phyloP scores from a whole-genome alignment of 1,284 basidiomycete genomes.

The Pseudozyma thailandica region DNA sequence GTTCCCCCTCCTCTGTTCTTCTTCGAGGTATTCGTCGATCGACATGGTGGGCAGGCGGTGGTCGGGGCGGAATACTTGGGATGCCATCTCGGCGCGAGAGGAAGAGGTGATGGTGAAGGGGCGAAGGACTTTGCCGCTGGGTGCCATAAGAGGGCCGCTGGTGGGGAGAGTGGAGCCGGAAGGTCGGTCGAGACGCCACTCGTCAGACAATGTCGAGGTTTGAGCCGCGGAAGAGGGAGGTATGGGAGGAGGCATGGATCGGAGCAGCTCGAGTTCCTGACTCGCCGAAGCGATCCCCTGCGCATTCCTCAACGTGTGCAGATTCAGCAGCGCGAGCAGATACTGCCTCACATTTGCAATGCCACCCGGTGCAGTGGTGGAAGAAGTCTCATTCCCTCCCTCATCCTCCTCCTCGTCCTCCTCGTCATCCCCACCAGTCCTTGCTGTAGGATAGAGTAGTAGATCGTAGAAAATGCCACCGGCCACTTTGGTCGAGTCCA shows the following conservation, averaged over 20 bases:
- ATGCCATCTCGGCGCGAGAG: constrained; percentile 73
- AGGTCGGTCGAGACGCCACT: constrained; percentile 59
- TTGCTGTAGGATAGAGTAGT: constrained; percentile 20
- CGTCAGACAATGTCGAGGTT: background rate
- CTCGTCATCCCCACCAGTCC: constrained; percentile 16
- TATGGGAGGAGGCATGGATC: constrained; percentile 48
- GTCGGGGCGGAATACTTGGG: constrained; percentile 86
- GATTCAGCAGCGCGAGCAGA: constrained; percentile 54
- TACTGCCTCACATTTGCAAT: constrained; percentile 52
- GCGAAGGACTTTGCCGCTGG: constrained; percentile 58
- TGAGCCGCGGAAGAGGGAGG: background rate
- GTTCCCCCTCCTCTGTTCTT: constrained; percentile 84
- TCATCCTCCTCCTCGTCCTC: constrained; percentile 54
- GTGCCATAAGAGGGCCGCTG: constrained; percentile 54
- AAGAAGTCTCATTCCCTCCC: constrained; percentile 3
- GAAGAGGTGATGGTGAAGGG: constrained; percentile 61
- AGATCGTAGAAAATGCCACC: constrained; percentile 48
- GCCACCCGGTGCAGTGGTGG: constrained; percentile 14
- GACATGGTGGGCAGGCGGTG: constrained; percentile 94
- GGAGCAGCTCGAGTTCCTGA: constrained; percentile 59
- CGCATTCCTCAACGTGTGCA: constrained; percentile 50
- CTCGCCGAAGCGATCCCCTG: constrained; percentile 32
- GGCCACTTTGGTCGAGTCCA: constrained; percentile 5
- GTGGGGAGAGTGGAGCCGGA: constrained; percentile 6
- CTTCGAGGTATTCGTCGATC: constrained; percentile 91